Evolutionary conservation across 208 protist species (phyloP).

Genomic region (Acanthamoeba castellanii): DNA sequence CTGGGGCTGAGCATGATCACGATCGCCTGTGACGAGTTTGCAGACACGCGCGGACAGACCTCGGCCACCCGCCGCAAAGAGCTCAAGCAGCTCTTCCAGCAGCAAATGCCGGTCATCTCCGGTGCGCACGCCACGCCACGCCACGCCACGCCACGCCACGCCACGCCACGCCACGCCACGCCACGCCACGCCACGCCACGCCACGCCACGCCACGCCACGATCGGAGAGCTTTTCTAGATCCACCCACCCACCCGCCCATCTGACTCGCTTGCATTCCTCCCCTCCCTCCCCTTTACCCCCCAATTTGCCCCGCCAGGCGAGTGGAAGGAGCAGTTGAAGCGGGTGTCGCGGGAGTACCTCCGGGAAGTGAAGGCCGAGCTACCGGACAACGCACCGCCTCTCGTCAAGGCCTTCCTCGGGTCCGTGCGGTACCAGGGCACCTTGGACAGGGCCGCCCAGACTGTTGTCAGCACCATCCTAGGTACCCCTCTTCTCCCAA

Average conservation of each 20-base stretch:
- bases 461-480: not conserved
- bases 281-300: no score
- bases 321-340: not conserved
- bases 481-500: not conserved
- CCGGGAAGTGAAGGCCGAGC: not conserved
- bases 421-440: not conserved
- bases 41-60: not conserved
- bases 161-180: no score
- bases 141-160: no score
- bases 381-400: not conserved
- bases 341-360: not conserved
- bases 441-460: not conserved
- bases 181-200: no score
- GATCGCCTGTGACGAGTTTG: slow-evolving; percentile 20
- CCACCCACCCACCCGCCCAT: no score
- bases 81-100: slow-evolving; percentile 21
- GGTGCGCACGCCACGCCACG: no score
- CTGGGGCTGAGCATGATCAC: slow-evolving; percentile 11
- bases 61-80: not conserved
- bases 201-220: no score
- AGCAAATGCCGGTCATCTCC: slow-evolving; percentile 5
- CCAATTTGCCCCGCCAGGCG: no score
- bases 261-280: no score
- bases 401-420: slow-evolving; percentile 12
- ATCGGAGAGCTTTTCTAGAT: no score